These are phyloP conservation scores for Artemisia argyi DNA, from an alignment of 129 eudicot genomes.

Conservation along the genomic window DNA sequence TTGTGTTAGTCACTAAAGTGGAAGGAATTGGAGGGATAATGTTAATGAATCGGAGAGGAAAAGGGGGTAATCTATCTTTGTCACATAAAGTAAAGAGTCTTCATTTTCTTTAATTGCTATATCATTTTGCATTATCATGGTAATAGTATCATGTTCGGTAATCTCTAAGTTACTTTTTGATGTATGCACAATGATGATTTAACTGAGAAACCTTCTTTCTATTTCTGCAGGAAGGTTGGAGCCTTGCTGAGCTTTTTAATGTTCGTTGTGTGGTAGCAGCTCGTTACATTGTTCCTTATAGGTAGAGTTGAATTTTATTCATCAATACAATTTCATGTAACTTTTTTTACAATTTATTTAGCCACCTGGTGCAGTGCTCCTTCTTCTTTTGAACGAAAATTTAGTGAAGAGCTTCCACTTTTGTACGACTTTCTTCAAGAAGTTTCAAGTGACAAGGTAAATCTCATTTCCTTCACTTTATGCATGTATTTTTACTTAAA, in stretches of 20 bases:
- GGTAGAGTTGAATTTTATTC: slow-evolving; percentile 35
- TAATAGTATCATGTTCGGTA: not conserved
- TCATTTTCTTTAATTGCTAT: not conserved
- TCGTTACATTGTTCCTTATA: slow-evolving; percentile 91
- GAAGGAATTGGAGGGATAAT: too few species aligned
- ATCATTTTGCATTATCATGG: not conserved
- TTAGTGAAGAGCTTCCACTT: slow-evolving; percentile 69
- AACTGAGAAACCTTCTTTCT: slow-evolving; percentile 10
- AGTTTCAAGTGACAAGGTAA: slow-evolving; percentile 69
- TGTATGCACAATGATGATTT: slow-evolving; percentile 17
- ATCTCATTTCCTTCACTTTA: slow-evolving; percentile 1
- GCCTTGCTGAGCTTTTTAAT: slow-evolving; percentile 86
- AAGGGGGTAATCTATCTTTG: not conserved
- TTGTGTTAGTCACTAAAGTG: too few species aligned
- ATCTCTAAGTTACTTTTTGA: not conserved
- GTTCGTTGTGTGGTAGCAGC: slow-evolving; percentile 83
- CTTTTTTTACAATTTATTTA: slow-evolving; percentile 7
- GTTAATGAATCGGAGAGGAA: not conserved
- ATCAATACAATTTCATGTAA: slow-evolving; percentile 5
- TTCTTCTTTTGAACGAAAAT: slow-evolving; percentile 78
- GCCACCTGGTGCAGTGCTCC: slow-evolving; percentile 62
- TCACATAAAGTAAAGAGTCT: slow-evolving; percentile 7
- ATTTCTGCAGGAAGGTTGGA: slow-evolving; percentile 92
- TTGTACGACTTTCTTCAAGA: slow-evolving; percentile 72
- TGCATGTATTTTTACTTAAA: slow-evolving; percentile 8